phyloP scores from a whole-genome alignment of 2,329 filamentous ascomycete genomes.

The Aspergillus nomiae region DNA sequence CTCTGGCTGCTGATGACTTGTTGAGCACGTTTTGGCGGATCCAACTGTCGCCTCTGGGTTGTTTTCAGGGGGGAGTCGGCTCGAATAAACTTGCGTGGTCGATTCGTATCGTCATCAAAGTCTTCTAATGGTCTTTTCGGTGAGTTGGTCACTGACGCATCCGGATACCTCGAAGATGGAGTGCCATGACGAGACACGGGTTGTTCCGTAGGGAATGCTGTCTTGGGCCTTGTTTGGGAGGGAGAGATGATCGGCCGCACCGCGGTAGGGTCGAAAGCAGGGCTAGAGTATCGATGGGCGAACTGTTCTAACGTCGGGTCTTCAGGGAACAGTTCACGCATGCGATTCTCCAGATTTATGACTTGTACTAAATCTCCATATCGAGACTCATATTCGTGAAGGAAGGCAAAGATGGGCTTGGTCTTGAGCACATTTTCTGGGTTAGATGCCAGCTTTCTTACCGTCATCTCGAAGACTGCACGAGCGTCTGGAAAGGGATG shows the following conservation, averaged over 20 bases:
- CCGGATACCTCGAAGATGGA: slow-evolving; percentile 38
- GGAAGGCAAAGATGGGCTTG: slow-evolving; percentile 84
- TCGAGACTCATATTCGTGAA: slow-evolving; percentile 92
- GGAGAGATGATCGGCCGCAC: slow-evolving; percentile 84
- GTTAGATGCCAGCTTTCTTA: slow-evolving; percentile 77
- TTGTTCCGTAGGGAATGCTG: slow-evolving; percentile 34
- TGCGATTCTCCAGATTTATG: slow-evolving; percentile 84
- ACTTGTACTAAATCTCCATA: slow-evolving; percentile 93
- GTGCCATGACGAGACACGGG: slow-evolving; percentile 35
- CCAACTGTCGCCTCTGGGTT: slow-evolving; percentile 79
- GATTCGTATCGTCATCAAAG: slow-evolving; percentile 67
- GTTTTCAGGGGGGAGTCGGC: slow-evolving; percentile 94
- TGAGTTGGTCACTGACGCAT: slow-evolving; percentile 42
- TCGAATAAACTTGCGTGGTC: slow-evolving; percentile 82
- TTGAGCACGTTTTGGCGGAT: slow-evolving; percentile 65
- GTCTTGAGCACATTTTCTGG: slow-evolving; percentile 73
- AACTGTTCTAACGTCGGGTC: slow-evolving; percentile 79
- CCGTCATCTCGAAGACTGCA: slow-evolving; percentile 93
- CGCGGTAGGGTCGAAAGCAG: slow-evolving; percentile 77
- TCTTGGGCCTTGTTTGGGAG: slow-evolving; percentile 71
- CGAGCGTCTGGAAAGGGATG: slow-evolving; percentile 68
- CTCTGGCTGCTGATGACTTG: slow-evolving; percentile 32
- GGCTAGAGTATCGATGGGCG: slow-evolving; percentile 70
- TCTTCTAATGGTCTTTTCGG: slow-evolving; percentile 70
- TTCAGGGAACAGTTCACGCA: slow-evolving; percentile 90